Conservation (phyloP, 2,329 filamentous ascomycete genomes). For the Calonectria pseudoreteaudii region DNA sequence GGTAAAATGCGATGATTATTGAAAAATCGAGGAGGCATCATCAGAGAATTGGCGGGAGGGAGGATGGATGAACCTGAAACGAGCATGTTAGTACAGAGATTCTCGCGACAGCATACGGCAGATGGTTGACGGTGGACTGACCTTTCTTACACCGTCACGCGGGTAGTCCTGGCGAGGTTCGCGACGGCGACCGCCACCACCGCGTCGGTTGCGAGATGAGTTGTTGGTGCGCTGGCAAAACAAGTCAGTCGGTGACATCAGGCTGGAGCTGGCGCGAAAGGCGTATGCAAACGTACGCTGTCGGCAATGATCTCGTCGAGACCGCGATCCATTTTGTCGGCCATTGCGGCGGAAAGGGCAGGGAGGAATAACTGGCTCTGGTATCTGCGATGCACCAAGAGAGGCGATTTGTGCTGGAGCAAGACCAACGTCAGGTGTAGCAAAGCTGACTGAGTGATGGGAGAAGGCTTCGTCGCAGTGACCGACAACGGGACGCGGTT, state of each 20-base stretch:
- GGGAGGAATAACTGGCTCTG: background rate
- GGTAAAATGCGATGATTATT: slow-evolving; percentile 45
- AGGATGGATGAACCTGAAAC: slow-evolving; percentile 50
- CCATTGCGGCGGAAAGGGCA: slow-evolving; percentile 43
- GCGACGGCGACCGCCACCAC: slow-evolving; percentile 50
- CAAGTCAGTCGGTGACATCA: slow-evolving; percentile 36
- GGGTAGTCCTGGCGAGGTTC: slow-evolving; percentile 64
- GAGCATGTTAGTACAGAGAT: slow-evolving; percentile 34
- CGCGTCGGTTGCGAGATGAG: slow-evolving; percentile 51
- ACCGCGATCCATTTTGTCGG: slow-evolving; percentile 64
- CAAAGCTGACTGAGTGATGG: background rate
- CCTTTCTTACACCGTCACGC: slow-evolving; percentile 93
- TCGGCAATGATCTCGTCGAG: slow-evolving; percentile 69
- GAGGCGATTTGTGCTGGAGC: background rate
- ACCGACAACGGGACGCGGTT: slow-evolving; percentile 24
- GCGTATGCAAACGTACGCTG: slow-evolving; percentile 48
- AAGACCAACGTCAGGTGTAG: background rate
- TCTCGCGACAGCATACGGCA: background rate
- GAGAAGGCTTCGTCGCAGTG: slow-evolving; percentile 17
- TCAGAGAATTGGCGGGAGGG: slow-evolving; percentile 43
- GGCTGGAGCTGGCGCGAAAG: slow-evolving; percentile 14
- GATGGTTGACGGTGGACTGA: slow-evolving; percentile 50
- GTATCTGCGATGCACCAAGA: background rate
- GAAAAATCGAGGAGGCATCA: slow-evolving; percentile 45
- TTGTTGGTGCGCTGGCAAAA: slow-evolving; percentile 44